Base-by-base conservation (phyloP, 106 monocot genomes). In the Dendrobium huoshanense region DNA sequence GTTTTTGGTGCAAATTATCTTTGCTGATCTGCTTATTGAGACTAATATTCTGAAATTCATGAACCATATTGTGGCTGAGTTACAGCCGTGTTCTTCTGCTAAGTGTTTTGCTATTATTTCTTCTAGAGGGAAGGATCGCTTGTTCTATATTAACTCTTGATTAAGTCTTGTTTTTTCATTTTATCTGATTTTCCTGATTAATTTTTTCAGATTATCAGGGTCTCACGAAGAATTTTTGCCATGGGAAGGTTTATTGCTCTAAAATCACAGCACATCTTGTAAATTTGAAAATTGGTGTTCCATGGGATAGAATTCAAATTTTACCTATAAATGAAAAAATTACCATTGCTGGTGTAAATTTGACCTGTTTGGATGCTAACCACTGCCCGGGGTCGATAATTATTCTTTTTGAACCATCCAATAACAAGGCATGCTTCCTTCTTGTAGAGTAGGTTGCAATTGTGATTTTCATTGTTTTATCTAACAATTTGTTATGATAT, bases 221-320 rank as follows among this genome's bases (percentile, higher is more conserved):
- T 49, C 88, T 99, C 72, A 95, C 95, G 77, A 91, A 79, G 84
- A 95, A 82, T 78, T 99, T 99, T 80, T 88, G 87, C 49, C 86
- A 88, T 90, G 99, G 99, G 78, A 99, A 93, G 82, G 89, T 99
- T n/a, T 99, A 95, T 83, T 99, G 99, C 83, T 99, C 99, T 8
- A 81, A 89, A 74, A 83, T 99, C 48, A 99, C 99, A 5, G 99
- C 95, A 76, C 87, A 83, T n/a, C 95, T 99, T 77, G 83, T 99
- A 68, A 91, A 95, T 80, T 68, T 83, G 77, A 99, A 99, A 81
- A 93, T 99, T 81, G 99, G 99, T 49, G 82, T 99, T 33, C 82
- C 93, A 79, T 88, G 89, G 89, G 93, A 95, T 67, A 88, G 78
- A 79, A 65, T 99, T 59, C 88, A 95, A 72, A 80, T 95, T 67